Evolutionary conservation across 2,329 filamentous ascomycete species (phyloP).

Genomic region (Exophiala calicioides): DNA sequence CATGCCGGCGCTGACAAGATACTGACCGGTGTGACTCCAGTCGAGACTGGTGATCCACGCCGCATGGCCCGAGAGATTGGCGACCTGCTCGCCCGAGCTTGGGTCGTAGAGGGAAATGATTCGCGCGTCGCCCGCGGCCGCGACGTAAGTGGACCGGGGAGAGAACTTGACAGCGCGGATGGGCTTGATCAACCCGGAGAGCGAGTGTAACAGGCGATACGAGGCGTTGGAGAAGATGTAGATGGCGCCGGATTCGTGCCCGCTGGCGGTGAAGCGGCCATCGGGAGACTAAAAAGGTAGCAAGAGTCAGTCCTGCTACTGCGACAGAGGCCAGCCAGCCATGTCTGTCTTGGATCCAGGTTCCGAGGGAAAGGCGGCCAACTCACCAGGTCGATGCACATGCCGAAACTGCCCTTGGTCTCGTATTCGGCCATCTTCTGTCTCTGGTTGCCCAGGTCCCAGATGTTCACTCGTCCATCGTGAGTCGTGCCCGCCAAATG

Average conservation of each 20-base stretch:
- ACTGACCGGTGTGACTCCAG: conserved; percentile 93
- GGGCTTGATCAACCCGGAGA: conserved; percentile 81
- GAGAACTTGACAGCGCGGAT: conserved; percentile 86
- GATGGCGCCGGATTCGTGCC: conserved; percentile 86
- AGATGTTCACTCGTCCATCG: conserved; percentile 85
- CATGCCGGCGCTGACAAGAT: conserved; percentile 80
- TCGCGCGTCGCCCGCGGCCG: conserved; percentile 84
- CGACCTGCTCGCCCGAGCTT: conserved; percentile 86
- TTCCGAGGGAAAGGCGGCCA: conserved; percentile 21
- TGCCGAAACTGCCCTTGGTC: conserved; percentile 88
- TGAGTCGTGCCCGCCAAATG: conserved; percentile 85
- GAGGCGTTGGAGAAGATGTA: conserved; percentile 91
- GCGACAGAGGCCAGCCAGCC: no score
- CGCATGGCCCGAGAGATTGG: conserved; percentile 74
- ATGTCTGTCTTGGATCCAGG: no score
- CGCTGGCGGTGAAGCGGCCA: conserved; percentile 83
- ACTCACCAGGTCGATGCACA: conserved; percentile 75
- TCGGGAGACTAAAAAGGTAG: conserved; percentile 59
- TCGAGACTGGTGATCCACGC: conserved; percentile 90
- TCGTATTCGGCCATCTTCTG: conserved; percentile 79
- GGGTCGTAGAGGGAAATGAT: conserved; percentile 93
- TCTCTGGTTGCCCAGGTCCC: conserved; percentile 63
- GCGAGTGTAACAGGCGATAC: conserved; percentile 78
- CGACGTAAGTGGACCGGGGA: conserved; percentile 78
- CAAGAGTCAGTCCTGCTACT: conserved; percentile 7